These are phyloP conservation scores for Leccinum subgranulosum DNA, from an alignment of 768 basidiomycete species.

Conservation along the genomic window DNA sequence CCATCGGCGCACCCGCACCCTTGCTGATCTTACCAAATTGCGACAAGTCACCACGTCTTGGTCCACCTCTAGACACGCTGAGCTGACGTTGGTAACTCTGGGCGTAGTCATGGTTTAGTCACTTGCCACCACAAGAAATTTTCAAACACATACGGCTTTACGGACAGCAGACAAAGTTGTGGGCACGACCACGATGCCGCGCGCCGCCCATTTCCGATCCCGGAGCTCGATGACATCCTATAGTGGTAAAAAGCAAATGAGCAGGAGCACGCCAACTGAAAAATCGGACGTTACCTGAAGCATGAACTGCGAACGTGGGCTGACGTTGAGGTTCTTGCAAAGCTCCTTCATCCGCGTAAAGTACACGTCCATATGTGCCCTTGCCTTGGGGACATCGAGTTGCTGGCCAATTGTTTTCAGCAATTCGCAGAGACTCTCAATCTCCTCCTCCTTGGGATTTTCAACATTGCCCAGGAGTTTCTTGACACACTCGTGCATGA, in stretches of 20 bases:
- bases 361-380: conserved; percentile 88
- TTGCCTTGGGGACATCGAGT: conserved; percentile 79
- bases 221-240: conserved; percentile 93
- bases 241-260: neutral
- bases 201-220: conserved; percentile 73
- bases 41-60: conserved; percentile 83
- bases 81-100: conserved; percentile 57
- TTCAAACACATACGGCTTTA: conserved; percentile 58
- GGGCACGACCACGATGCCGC: conserved; percentile 73
- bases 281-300: conserved; percentile 62
- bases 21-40: conserved; percentile 86
- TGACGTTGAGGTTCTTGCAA: conserved; percentile 67
- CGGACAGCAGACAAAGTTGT: conserved; percentile 88
- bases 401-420: conserved; percentile 82
- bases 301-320: conserved; percentile 92
- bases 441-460: conserved; percentile 96
- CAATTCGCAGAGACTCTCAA: conserved; percentile 93
- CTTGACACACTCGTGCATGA: conserved; percentile 99
- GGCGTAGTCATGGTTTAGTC: conserved; percentile 43
- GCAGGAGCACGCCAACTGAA: neutral
- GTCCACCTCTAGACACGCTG: conserved; percentile 88
- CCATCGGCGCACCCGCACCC: conserved; percentile 61
- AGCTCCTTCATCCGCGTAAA: conserved; percentile 88
- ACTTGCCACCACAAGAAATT: neutral
- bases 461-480: conserved; percentile 91